These are phyloP conservation scores for Lactifluus pinguis DNA, from an alignment of 768 basidiomycete genomes.

Conservation along the genomic window DNA sequence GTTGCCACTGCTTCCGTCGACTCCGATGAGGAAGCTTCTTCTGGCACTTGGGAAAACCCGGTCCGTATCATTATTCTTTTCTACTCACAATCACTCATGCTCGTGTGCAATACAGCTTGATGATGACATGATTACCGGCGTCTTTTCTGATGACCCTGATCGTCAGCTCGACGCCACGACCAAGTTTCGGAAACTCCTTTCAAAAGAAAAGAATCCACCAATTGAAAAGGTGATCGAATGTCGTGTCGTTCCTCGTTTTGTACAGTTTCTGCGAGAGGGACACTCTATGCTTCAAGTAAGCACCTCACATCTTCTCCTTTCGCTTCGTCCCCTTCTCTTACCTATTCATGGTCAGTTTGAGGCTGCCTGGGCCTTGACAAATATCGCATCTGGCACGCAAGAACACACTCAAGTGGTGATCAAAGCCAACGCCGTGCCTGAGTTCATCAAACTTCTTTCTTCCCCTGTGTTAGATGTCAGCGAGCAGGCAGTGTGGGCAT, in stretches of 20 bases:
- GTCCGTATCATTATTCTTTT: constrained; percentile 35
- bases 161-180: constrained; percentile 95
- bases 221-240: constrained; percentile 98
- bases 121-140: constrained; percentile 87
- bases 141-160: constrained; percentile 87
- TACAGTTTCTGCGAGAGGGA: constrained; percentile 79
- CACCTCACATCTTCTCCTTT: neutral
- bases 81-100: constrained; percentile 7
- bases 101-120: constrained; percentile 44
- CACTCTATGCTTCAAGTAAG: constrained; percentile 79
- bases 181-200: constrained; percentile 96
- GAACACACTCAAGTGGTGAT: constrained; percentile 99
- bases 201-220: constrained; percentile 99
- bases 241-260: constrained; percentile 94
- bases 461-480: constrained; percentile 94
- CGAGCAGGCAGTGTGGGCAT: constrained; percentile 98
- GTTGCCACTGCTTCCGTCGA: constrained; percentile 64
- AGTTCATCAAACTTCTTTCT: constrained; percentile 93
- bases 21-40: constrained; percentile 85
- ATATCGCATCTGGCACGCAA: constrained; percentile 96
- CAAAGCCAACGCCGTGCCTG: constrained; percentile 85
- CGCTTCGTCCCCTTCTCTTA: neutral
- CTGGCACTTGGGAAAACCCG: constrained; percentile 65
- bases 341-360: constrained; percentile 56
- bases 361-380: constrained; percentile 96